phyloP scores from a whole-genome alignment of 2,329 filamentous ascomycete species.

The Aspergillus melleus region DNA sequence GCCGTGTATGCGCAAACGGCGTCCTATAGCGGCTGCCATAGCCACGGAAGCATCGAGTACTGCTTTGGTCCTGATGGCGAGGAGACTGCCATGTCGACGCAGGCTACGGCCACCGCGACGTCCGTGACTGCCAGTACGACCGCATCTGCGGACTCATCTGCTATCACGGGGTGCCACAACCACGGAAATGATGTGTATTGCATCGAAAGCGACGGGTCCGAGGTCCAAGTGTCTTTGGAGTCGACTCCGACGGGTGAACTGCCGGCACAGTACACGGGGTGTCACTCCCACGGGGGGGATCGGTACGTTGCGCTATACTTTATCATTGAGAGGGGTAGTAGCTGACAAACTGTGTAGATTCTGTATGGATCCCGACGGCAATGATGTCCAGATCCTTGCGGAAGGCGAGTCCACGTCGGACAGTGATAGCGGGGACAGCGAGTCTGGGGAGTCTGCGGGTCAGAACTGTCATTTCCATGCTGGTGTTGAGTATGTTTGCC shows the following conservation, averaged over 20 bases:
- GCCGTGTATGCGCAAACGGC: constrained; percentile 11
- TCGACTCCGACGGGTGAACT: constrained; percentile 57
- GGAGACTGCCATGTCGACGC: constrained; percentile 22
- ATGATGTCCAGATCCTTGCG: constrained; percentile 59
- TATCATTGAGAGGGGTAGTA: not conserved
- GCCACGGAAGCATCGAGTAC: constrained; percentile 31
- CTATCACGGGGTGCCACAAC: constrained; percentile 55
- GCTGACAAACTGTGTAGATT: constrained; percentile 46
- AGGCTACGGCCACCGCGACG: constrained; percentile 12
- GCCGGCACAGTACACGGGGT: constrained; percentile 63
- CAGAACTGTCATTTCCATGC: constrained; percentile 71
- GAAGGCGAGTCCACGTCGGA: constrained; percentile 30
- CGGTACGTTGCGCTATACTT: constrained; percentile 44
- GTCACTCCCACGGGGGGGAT: constrained; percentile 61
- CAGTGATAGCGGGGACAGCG: constrained; percentile 7
- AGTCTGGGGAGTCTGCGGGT: constrained; percentile 4
- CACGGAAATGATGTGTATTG: constrained; percentile 43
- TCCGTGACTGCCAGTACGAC: constrained; percentile 30
- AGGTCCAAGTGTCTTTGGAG: constrained; percentile 42
- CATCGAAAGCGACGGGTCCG: constrained; percentile 34
- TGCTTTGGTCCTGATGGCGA: constrained; percentile 32
- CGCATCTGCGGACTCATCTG: constrained; percentile 40
- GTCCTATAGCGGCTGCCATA: constrained; percentile 29
- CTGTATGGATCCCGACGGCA: constrained; percentile 60
- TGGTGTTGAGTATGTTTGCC: constrained; percentile 64